Base-by-base conservation (phyloP, 2,329 filamentous ascomycete genomes). In the Talaromyces sp. region DNA sequence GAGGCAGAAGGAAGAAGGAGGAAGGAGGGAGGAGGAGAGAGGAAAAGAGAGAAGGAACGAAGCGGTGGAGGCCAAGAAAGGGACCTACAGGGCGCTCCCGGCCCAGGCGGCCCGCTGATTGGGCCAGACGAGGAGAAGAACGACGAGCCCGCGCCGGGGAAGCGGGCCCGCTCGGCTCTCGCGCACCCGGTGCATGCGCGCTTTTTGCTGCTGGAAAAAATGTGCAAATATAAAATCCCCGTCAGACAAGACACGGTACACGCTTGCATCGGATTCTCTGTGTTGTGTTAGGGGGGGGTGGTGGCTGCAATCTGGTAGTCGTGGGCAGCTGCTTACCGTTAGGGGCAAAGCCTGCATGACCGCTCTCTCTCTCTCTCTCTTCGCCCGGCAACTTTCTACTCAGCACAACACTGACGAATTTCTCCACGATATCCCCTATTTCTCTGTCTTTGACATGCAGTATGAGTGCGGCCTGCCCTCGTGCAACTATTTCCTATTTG, bases 91-190 rank as follows among this genome's bases (percentile, higher is more conserved):
- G 54, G 58, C 63, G 50, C 57, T 59, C 54, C 61, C 67, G 65
- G 69, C 68, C 68, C 69, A 71, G 69, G 69, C 65, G 65, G 65
- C 62, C 66, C 59, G 53, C 61, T 76, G 70, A 76, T 76, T 76
- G 74, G 74, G 44, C 65, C 67, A 73, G 69, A 72, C 67, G 72
- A 75, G 74, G 74, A 73, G 73, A 68, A 64, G 68, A 68, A 67
- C 61, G 63, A 64, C 65, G 40, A 53, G 16, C 36, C 59, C 61
- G 61, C 63, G 59, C 61, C 56, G 59, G 34, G 34, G 60, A 61
- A 52, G 55, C 60, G 60, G 60, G 36, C 60, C 60, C 60, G 60
- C 60, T 51, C 56, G 23, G 42, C 12, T 50, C 56, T 56, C 16
- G 52, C 52, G 23, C 27, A 34, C 27, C 31, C 51, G 23, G 23